These are phyloP conservation scores for Syzygium aromaticum DNA, from an alignment of 345 rosid genomes.

Conservation along the genomic window DNA sequence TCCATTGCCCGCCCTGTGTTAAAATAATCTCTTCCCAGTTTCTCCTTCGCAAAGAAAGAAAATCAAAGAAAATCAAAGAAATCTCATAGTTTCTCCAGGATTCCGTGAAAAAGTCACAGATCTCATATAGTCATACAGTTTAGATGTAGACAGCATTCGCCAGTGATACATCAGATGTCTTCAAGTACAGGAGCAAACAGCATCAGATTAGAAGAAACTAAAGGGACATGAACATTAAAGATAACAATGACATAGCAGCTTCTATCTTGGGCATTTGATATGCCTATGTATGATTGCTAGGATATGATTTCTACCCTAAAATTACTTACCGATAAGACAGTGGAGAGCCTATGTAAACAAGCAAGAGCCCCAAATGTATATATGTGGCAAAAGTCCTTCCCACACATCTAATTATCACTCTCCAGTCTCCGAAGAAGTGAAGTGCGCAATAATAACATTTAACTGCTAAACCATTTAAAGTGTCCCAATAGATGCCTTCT, in stretches of 20 bases:
- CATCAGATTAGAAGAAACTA: background rate
- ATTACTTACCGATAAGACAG: background rate
- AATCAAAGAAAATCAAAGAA: background rate
- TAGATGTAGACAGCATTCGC: background rate
- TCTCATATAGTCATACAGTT: background rate
- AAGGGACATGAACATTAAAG: background rate
- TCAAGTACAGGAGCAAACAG: background rate
- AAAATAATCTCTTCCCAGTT: background rate
- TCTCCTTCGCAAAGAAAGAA: background rate
- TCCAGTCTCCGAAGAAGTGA: background rate
- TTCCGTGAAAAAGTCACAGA: background rate
- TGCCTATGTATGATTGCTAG: background rate
- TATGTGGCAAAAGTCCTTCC: background rate
- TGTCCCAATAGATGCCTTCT: background rate
- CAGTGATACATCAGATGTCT: background rate
- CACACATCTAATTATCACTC: background rate
- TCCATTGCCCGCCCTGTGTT: background rate
- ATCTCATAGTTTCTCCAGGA: background rate
- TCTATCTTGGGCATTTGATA: background rate
- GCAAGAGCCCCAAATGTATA: background rate
- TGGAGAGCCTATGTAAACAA: background rate
- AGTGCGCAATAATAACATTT: background rate
- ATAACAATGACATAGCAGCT: background rate
- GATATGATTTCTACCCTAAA: background rate
- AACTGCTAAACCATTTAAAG: background rate